Conservation (phyloP, 352 stramenopile species). For the Phytophthora fragariaefolia region DNA sequence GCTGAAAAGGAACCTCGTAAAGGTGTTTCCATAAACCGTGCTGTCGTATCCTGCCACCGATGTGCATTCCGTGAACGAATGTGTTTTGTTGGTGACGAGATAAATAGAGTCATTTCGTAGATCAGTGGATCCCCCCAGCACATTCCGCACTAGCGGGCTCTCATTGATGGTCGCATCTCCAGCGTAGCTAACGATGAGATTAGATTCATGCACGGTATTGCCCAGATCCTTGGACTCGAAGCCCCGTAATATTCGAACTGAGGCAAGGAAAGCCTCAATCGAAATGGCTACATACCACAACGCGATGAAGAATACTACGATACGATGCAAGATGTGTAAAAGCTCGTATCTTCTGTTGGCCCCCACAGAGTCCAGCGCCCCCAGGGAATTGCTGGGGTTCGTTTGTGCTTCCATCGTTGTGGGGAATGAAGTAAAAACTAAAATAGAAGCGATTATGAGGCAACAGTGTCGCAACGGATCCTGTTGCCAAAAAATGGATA, state of each 20-base stretch:
- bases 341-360: too few relatives aligned
- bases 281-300: conserved; percentile 30
- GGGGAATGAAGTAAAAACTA: too few relatives aligned
- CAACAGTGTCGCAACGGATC: too few relatives aligned
- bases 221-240: conserved; percentile 6
- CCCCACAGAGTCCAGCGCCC: too few relatives aligned
- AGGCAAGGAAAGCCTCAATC: conserved; percentile 13
- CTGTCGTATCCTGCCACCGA: conserved; percentile 3
- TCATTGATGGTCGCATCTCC: conserved; percentile 27
- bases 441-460: too few relatives aligned
- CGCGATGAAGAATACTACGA: conserved; percentile 16
- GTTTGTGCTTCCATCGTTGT: too few relatives aligned
- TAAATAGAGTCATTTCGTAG: conserved; percentile 34
- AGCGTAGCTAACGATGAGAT: conserved; percentile 33
- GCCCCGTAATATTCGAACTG: conserved; percentile 16
- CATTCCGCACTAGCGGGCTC: conserved; percentile 36
- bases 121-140: conserved; percentile 15
- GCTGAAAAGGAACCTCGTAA: conserved; percentile 24
- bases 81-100: conserved; percentile 14
- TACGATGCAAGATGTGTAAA: too few relatives aligned
- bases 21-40: conserved; percentile 30
- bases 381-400: too few relatives aligned
- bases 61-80: conserved; percentile 19
- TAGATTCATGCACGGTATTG: background rate
- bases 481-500: too few relatives aligned